Evolutionary conservation across 495 filamentous ascomycete genomes (phyloP), one percentile per base, ranked within the genome.

Genomic region (Halenospora varia): DNA sequence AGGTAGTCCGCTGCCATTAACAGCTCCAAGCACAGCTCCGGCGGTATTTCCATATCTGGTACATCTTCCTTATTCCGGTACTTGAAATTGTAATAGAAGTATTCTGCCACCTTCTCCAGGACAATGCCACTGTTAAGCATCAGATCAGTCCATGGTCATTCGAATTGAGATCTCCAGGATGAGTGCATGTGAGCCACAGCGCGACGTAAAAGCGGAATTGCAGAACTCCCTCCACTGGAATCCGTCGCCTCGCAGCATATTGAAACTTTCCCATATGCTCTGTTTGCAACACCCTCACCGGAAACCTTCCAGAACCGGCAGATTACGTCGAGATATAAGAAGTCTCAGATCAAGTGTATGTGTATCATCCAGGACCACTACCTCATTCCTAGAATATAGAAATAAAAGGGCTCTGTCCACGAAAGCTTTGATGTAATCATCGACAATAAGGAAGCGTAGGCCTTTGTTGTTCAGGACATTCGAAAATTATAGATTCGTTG

Each of bases 91-190:
- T 93, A 96, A 61, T 89, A 88, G 58, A 95, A 88, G 72, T 96
- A 96, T 73, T 96, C 89, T 70, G 84, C 90, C 39, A 96, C 87
- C 71, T 92, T 93, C 68, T 96, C 92, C 2, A 98, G 82, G 23
- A 97, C 82, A 15, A 87, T 65, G 46, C 86, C 90, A 67, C 90
- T 96, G 62, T 24, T 44, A 1, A 20, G 15, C 1, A 56, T 9
- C 4, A 42, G 18, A 20, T 50, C 44, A 57, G 48, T 23, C 18
- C 18, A 15, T 49, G 47, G 19, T 25, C 11, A 20, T 19, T n/a
- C 18, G 19, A 47, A 47, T 8, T 8, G 18, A 45, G 18, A 17
- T 20, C 11, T 45, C 13, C 42, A 45, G 8, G 42, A 15, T 6
- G n/a, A 6, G 18, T 6, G 6, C 8, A 15, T n/a, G 18, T 6